phyloP scores from a whole-genome alignment of 2,329 filamentous ascomycete genomes.

The Ophiostoma angusticollis region DNA sequence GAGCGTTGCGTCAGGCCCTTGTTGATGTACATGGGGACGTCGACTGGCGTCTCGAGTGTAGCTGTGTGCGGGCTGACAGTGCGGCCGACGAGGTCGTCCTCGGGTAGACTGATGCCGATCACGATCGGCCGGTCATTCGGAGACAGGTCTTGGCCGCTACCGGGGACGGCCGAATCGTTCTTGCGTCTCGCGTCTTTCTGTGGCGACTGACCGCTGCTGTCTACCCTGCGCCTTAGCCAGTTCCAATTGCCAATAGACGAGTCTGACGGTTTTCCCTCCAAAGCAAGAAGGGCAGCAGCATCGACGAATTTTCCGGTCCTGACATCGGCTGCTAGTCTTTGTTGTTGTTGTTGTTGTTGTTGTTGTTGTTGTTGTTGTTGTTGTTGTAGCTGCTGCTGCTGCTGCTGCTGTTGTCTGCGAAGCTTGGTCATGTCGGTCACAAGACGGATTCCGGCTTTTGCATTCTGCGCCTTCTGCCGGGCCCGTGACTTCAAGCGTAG shows the following conservation, averaged over 20 bases:
- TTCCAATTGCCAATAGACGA: slow-evolving; percentile 44
- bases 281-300: slow-evolving; percentile 43
- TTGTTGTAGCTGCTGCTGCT: slow-evolving; percentile 24
- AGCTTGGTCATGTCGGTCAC: slow-evolving; percentile 54
- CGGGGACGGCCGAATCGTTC: slow-evolving; percentile 13
- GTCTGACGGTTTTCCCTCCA: slow-evolving; percentile 42
- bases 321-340: slow-evolving; percentile 17
- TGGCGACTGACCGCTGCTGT: slow-evolving; percentile 19
- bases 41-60: slow-evolving; percentile 27
- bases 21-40: slow-evolving; percentile 16
- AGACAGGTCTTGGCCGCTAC: slow-evolving; percentile 38
- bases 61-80: slow-evolving; percentile 40
- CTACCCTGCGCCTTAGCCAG: slow-evolving; percentile 36
- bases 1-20: background rate
- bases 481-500: slow-evolving; percentile 43
- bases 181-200: slow-evolving; percentile 10
- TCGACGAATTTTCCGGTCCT: slow-evolving; percentile 40
- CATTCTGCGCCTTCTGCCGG: slow-evolving; percentile 47
- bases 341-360: slow-evolving; percentile 24
- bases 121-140: slow-evolving; percentile 59
- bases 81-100: slow-evolving; percentile 32
- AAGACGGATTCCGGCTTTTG: slow-evolving; percentile 50
- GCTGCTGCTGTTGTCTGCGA: slow-evolving; percentile 29
- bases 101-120: slow-evolving; percentile 56
- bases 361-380: slow-evolving; percentile 24